Evolutionary conservation across 2,329 filamentous ascomycete genomes (phyloP).

Genomic region (Cytospora paraplurivora): DNA sequence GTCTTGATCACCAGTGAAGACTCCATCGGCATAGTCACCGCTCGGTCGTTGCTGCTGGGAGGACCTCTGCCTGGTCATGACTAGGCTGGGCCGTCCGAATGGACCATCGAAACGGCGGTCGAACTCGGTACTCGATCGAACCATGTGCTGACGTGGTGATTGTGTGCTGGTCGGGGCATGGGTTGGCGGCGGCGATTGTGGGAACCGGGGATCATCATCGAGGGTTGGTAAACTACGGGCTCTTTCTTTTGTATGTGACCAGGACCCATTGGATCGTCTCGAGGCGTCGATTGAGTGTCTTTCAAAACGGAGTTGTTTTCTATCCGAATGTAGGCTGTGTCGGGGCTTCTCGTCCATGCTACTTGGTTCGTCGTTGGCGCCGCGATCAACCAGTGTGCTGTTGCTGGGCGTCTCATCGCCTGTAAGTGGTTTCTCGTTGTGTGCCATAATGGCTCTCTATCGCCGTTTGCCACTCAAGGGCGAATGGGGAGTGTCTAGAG

Average conservation of each 20-base stretch:
- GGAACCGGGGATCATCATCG: constrained; percentile 6
- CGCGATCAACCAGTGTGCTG: background rate
- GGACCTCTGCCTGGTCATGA: constrained; percentile 30
- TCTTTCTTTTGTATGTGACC: constrained; percentile 4
- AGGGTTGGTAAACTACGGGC: constrained; percentile 21
- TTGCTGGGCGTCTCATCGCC: background rate
- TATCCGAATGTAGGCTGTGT: constrained; percentile 16
- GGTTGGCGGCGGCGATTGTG: constrained; percentile 20
- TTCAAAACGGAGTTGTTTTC: constrained; percentile 1
- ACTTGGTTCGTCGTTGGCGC: background rate
- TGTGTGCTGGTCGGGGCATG: constrained; percentile 20
- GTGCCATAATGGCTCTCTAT: background rate
- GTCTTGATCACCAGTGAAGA: background rate
- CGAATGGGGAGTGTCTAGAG: background rate
- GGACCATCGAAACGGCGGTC: constrained; percentile 35
- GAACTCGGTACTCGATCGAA: constrained; percentile 33
- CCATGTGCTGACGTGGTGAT: constrained; percentile 18
- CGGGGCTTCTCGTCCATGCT: constrained; percentile 8
- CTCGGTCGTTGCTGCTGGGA: constrained; percentile 16
- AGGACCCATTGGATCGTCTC: background rate
- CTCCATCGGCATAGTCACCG: constrained; percentile 7
- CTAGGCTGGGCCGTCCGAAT: constrained; percentile 33
- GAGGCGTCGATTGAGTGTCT: constrained; percentile 23
- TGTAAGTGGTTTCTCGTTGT: background rate
- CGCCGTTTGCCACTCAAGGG: background rate